Evolutionary conservation across 768 basidiomycete genomes (phyloP), one percentile per base, ranked within the genome.

Genomic region (Lentinula boryana): DNA sequence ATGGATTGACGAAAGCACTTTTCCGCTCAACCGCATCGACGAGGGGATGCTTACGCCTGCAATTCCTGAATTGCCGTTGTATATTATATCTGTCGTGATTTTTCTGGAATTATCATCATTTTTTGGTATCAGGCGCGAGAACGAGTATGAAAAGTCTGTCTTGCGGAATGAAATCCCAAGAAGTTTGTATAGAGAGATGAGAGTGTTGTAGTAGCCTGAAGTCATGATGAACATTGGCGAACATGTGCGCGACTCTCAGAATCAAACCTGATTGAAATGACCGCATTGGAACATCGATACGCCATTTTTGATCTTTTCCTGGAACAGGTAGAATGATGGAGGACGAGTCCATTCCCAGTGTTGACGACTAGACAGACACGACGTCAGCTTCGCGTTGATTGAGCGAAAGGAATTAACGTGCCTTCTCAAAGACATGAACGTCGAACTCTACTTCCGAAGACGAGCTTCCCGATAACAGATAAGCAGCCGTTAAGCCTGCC

Each of bases 201-300:
- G 76, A 49, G 83, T 80, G 0, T 81, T 81, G 69, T 92, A 91
- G 70, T 91, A 91, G 0, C 90, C 89, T 88, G 60, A 23, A 9
- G 6, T 23, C 7, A 48, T 18, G 5, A 27, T 48, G 3, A 48
- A 23, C 46, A 16, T 48, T 48, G n/a, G 46, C 46, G 3, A 23
- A 18, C 18, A 48, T 48, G 4, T 8, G 6, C 36, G n/a, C n/a
- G 13, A 38, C 5, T 4, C 18, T 18, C 31, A 53, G 53, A 27
- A 15, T 65, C 81, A 55, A 58, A 86, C 88, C 88, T 74, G 85
- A 86, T 78, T 92, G 89, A 68, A 92, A 91, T 1, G 85, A 85
- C 43, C 90, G 74, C 90, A 92, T 92, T 0, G 90, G 90, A 0
- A 91, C 89, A 67, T 92, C 89, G 3, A 91, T 77, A 58, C 84